phyloP scores from a whole-genome alignment of 371 early-diverging fungal species.

The Sporodiniella umbellata region DNA sequence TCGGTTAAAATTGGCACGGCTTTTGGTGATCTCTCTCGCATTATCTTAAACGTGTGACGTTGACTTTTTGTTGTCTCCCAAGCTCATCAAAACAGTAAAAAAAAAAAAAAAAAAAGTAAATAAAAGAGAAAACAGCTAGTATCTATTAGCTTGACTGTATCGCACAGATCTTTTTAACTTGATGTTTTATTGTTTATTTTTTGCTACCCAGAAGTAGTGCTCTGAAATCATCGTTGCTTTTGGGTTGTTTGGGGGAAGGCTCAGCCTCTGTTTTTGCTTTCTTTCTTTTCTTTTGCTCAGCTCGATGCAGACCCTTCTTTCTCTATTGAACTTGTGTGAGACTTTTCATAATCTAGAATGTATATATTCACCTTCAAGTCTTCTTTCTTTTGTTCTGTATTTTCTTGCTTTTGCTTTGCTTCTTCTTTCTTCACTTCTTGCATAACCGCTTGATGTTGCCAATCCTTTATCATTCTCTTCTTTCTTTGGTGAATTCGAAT shows the following conservation, averaged over 20 bases:
- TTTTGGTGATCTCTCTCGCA: no score
- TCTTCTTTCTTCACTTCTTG: slow-evolving; percentile 4
- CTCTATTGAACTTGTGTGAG: no score
- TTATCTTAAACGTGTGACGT: no score
- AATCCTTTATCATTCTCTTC: slow-evolving; percentile 23
- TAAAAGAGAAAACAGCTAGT: no score
- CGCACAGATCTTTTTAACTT: no score
- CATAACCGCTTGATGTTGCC: slow-evolving; percentile 16
- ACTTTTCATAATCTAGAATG: no score
- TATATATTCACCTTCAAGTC: neutral
- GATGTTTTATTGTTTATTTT: no score
- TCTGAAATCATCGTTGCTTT: slow-evolving; percentile 39
- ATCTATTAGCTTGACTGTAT: no score
- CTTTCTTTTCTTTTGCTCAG: slow-evolving; percentile 14
- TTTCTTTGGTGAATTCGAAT: slow-evolving; percentile 24
- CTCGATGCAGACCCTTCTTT: slow-evolving; percentile 28
- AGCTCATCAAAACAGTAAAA: neutral
- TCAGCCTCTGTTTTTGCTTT: slow-evolving; percentile 5
- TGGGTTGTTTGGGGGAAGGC: neutral
- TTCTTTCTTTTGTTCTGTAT: slow-evolving; percentile 3
- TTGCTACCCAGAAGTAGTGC: slow-evolving; percentile 35
- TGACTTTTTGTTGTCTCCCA: no score
- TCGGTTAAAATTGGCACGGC: no score
- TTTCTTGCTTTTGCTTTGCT: neutral
- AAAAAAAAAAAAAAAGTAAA: neutral